phyloP scores from a whole-genome alignment of 345 rosid genomes.

The Sapria himalayana region DNA sequence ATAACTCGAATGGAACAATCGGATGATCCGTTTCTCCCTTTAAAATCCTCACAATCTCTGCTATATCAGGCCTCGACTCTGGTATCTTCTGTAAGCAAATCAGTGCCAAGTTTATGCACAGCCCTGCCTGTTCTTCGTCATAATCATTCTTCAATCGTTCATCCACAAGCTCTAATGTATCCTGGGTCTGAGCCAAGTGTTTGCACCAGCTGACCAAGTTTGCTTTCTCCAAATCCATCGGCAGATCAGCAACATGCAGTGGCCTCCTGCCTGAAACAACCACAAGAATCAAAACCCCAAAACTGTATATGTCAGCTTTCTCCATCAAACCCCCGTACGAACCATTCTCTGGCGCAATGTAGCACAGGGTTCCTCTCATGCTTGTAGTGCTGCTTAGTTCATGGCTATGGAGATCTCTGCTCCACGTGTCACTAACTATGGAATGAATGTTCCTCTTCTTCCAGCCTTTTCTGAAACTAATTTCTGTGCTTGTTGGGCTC shows the following conservation, averaged over 20 bases:
- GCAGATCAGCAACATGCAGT: conserved; percentile 74
- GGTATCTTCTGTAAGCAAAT: conserved; percentile 77
- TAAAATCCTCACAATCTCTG: conserved; percentile 58
- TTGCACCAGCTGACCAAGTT: conserved; percentile 91
- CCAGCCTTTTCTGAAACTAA: conserved; percentile 84
- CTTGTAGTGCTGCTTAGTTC: conserved; percentile 98
- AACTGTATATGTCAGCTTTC: conserved; percentile 90
- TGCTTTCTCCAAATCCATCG: conserved; percentile 93
- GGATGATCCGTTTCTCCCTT: conserved; percentile 81
- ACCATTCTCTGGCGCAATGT: conserved; percentile 86
- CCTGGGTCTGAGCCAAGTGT: conserved; percentile 70
- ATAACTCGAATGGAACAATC: conserved; percentile 46
- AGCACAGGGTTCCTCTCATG: conserved; percentile 95
- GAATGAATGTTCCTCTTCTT: conserved; percentile 29
- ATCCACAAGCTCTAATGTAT: conserved; percentile 69
- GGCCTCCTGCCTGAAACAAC: conserved; percentile 91
- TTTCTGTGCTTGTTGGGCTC: no score
- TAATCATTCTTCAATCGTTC: conserved; percentile 58
- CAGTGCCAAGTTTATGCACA: conserved; percentile 78
- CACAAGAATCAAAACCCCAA: conserved; percentile 83
- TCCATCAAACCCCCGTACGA: conserved; percentile 79
- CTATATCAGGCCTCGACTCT: conserved; percentile 64
- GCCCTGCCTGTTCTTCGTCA: conserved; percentile 53
- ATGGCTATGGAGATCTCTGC: conserved; percentile 80
- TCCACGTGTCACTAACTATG: conserved; percentile 80